phyloP scores from a whole-genome alignment of 225 moss, liverwort and hornwort genomes.

The Pseudoscleropodium purum region DNA sequence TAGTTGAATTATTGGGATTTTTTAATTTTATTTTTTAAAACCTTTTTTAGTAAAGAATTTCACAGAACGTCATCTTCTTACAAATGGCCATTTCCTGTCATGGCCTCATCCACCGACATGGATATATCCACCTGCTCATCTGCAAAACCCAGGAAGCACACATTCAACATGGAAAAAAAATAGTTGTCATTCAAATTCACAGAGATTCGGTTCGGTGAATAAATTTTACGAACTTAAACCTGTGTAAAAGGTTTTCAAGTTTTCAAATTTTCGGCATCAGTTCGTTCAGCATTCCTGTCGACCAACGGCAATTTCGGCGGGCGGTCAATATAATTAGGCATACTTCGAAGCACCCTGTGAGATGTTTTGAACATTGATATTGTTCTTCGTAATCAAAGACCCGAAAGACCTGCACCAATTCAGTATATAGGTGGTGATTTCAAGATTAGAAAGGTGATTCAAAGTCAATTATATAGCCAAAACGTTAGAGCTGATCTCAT shows the following conservation, averaged over 20 bases:
- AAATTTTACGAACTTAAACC: background rate
- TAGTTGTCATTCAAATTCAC: background rate
- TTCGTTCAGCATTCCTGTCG: background rate
- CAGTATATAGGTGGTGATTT: background rate
- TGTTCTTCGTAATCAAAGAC: slow-evolving; percentile 38
- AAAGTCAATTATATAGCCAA: background rate
- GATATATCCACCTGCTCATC: slow-evolving; percentile 61
- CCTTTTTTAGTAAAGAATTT: background rate
- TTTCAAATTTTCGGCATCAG: background rate
- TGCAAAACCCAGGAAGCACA: background rate
- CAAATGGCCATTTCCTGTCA: slow-evolving; percentile 5
- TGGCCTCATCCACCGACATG: slow-evolving; percentile 53
- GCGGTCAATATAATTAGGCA: background rate
- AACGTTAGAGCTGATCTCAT: background rate
- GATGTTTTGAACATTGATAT: slow-evolving; percentile 78
- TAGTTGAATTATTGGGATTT: background rate
- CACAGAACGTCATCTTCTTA: background rate
- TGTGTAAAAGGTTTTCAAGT: background rate
- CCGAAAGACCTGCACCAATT: slow-evolving; percentile 38
- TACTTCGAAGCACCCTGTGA: slow-evolving; percentile 89
- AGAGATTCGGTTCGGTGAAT: background rate
- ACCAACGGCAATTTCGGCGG: background rate
- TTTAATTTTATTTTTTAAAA: too few species aligned
- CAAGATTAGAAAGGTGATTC: background rate
- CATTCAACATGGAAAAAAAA: background rate